Base-by-base conservation (phyloP, 805 yeast species). In the Candida dajiaensis region DNA sequence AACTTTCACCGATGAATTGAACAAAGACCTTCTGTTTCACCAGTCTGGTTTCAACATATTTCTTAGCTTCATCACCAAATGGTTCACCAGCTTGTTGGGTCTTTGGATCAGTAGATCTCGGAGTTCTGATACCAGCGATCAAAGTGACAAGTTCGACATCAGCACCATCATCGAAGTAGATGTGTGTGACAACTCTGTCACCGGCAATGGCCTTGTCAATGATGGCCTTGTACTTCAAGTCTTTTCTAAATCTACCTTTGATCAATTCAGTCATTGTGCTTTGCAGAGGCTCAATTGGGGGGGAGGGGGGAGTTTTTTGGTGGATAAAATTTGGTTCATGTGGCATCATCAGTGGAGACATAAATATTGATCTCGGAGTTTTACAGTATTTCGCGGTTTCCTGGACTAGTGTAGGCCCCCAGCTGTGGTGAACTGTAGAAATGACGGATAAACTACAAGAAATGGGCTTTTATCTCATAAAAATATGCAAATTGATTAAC, bases 201-300 rank as follows among this genome's bases (percentile, higher is more conserved):
- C 96, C 96, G 51, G 82, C 70, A 49, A 86, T 72, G 28, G 83
- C 94, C 56, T 76, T 80, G 65, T 88, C 95, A 22, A 88, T 83
- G 47, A 88, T 74, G 28, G 86, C 73, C 16, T 52, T 56, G 50
- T 62, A 59, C 41, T 59, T 57, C 35, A 56, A 23, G 29, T 58
- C 59, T 36, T 52, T 59, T 37, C 56, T 57, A 54, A 53, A 59
- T 50, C 59, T 50, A 3, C 58, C 62, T 31, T 51, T 58, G 46
- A 59, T 48, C 21, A 59, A 45, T 15, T 53, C 59, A 18, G 44
- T n/a, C 53, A 50, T 50, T 39, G 19, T 21, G 4, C 18, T 25
- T 6, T 9, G 28, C 12, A n/a, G n/a, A n/a, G 28, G 28, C 4
- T 25, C 10, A 3, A 7, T 3, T 25, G 28, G 11, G 13, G 28